These are phyloP conservation scores for Didymosphaeria variabile DNA, from an alignment of 2,329 filamentous ascomycete species.

Conservation along the genomic window DNA sequence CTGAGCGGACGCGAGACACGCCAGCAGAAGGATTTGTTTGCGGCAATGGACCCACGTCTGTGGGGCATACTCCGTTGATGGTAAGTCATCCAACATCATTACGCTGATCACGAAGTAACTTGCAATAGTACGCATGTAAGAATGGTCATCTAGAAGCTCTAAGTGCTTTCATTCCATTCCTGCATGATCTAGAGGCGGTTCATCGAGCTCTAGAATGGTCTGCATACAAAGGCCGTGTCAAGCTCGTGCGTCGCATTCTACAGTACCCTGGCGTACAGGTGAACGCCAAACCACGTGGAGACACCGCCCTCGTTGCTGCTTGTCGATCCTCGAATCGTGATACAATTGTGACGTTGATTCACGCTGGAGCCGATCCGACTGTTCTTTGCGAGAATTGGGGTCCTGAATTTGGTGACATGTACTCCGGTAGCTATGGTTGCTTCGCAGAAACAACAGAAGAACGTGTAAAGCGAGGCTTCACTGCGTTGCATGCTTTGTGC, in stretches of 20 bases:
- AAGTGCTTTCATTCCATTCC: conserved; percentile 20
- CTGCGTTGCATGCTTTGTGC: conserved; percentile 17
- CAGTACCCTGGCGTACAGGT: conserved; percentile 43
- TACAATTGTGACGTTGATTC: conserved; percentile 18
- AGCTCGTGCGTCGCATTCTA: conserved; percentile 40
- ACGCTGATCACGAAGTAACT: background rate
- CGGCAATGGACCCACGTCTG: conserved; percentile 22
- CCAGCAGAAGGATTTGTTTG: too few relatives aligned
- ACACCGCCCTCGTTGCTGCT: conserved; percentile 31
- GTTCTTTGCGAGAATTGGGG: conserved; percentile 9
- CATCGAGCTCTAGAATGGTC: conserved; percentile 42
- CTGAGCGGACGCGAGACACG: conserved; percentile 26
- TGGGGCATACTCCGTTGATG: conserved; percentile 18
- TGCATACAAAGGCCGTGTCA: conserved; percentile 19
- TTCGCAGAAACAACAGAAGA: background rate
- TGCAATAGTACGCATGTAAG: conserved; percentile 20
- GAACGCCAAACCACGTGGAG: conserved; percentile 31
- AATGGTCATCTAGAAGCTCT: conserved; percentile 23
- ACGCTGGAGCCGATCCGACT: conserved; percentile 21
- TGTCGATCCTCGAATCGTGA: conserved; percentile 15
- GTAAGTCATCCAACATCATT: background rate
- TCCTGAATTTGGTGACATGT: conserved; percentile 10
- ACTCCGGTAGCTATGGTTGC: background rate
- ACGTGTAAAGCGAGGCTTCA: background rate
- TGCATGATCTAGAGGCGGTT: conserved; percentile 35